phyloP scores from a whole-genome alignment of 352 stramenopile genomes.

The Pythium guiyangense region DNA sequence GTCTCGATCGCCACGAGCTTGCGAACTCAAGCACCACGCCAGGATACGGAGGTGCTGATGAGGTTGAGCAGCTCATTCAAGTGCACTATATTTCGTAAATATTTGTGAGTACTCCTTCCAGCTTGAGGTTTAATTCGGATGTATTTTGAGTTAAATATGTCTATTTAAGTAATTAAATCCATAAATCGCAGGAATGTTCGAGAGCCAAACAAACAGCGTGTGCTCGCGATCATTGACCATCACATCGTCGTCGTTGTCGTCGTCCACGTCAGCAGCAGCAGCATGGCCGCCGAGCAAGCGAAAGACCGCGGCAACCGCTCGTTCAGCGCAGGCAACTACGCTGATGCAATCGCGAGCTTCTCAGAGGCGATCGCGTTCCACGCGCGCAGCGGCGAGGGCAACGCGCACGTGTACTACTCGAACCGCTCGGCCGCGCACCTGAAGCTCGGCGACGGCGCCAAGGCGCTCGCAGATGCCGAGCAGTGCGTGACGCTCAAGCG shows the following conservation, averaged over 20 bases:
- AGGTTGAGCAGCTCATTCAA: no score
- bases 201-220: constrained; percentile 6
- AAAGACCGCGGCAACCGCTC: constrained; percentile 84
- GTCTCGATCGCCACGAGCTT: no score
- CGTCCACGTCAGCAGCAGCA: background rate
- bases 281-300: constrained; percentile 84
- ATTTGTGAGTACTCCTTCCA: no score
- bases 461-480: constrained; percentile 75
- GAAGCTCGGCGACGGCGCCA: constrained; percentile 62
- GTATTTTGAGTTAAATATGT: no score
- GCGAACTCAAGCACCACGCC: no score
- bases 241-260: background rate
- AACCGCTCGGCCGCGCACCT: constrained; percentile 85
- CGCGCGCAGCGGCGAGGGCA: constrained; percentile 20
- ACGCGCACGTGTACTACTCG: constrained; percentile 70
- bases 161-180: no score
- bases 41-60: no score
- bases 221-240: background rate
- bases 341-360: constrained; percentile 67
- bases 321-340: constrained; percentile 66
- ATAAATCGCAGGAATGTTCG: constrained; percentile 5
- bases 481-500: constrained; percentile 70
- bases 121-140: no score
- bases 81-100: no score
- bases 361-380: constrained; percentile 75